Conservation (phyloP, 2,329 filamentous ascomycete genomes). For the Aureobasidium sp. region DNA sequence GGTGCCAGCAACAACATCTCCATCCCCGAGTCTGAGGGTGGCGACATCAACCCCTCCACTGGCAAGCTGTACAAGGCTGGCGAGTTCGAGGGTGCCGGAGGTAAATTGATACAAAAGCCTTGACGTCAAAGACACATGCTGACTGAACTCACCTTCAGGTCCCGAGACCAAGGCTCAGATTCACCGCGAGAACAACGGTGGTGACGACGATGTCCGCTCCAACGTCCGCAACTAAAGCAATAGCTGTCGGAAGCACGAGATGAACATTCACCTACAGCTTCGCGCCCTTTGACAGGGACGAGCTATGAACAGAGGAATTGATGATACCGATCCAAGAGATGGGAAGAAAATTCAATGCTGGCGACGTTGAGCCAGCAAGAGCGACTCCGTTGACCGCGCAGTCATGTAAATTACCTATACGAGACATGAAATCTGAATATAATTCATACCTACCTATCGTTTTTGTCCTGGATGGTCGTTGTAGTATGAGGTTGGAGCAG, state of each 20-base stretch:
- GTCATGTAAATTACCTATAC: slow-evolving; percentile 7
- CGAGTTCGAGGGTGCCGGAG: slow-evolving; percentile 41
- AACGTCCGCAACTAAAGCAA: slow-evolving; percentile 2
- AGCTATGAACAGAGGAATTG: not conserved
- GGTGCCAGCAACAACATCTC: slow-evolving; percentile 39
- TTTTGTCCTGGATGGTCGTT: no score
- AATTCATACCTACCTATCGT: not conserved
- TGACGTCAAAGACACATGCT: no score
- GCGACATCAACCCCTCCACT: slow-evolving; percentile 31
- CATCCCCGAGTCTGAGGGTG: slow-evolving; percentile 39
- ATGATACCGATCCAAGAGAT: slow-evolving; percentile 1
- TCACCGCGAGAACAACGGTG: slow-evolving; percentile 30
- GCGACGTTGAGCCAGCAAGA: slow-evolving; percentile 2
- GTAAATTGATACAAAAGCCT: slow-evolving; percentile 10
- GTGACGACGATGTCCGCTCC: slow-evolving; percentile 29
- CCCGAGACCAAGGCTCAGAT: slow-evolving; percentile 36
- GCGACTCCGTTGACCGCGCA: not conserved
- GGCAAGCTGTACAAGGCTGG: slow-evolving; percentile 33
- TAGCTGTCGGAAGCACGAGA: not conserved
- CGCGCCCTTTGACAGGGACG: not conserved
- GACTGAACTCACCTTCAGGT: no score
- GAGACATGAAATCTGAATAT: not conserved
- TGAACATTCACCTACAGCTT: not conserved
- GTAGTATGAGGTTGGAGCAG: not conserved
- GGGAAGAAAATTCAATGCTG: not conserved